These are phyloP conservation scores for Geranium brycei DNA, from an alignment of 345 rosid species.

Conservation along the genomic window DNA sequence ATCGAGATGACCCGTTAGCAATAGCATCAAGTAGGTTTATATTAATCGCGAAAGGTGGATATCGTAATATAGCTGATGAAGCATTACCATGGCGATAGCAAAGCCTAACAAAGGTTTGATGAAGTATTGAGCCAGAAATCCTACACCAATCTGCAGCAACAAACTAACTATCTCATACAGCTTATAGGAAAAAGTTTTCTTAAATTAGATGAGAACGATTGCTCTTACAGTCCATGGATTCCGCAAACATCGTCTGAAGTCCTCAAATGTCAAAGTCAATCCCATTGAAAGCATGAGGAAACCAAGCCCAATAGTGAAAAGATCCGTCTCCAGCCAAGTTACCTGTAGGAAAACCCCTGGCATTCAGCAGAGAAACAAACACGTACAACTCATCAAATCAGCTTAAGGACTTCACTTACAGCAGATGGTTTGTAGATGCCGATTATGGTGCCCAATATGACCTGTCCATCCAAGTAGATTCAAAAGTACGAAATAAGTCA, in stretches of 20 bases:
- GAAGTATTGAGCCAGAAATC: constrained; percentile 78
- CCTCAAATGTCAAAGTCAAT: constrained; percentile 78
- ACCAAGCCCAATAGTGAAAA: constrained; percentile 76
- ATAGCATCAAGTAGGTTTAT: constrained; percentile 1
- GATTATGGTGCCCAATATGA: constrained; percentile 70
- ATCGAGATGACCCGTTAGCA: constrained; percentile 13
- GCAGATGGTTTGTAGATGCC: constrained; percentile 88
- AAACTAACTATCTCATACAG: constrained; percentile 7
- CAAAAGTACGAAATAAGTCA: not conserved
- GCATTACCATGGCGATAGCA: constrained; percentile 60
- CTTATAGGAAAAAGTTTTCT: not conserved
- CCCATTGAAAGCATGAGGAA: constrained; percentile 99
- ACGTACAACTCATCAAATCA: constrained; percentile 2
- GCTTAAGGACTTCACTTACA: constrained; percentile 26
- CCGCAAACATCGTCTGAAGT: constrained; percentile 75
- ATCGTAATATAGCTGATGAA: constrained; percentile 2
- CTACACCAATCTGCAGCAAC: constrained; percentile 85
- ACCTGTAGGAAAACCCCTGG: constrained; percentile 34
- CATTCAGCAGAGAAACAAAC: constrained; percentile 8
- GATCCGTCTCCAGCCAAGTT: constrained; percentile 87
- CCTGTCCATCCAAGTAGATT: constrained; percentile 29
- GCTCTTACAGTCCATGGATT: constrained; percentile 93
- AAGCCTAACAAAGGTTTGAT: constrained; percentile 86
- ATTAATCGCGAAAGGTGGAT: not conserved
- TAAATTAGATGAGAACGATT: constrained; percentile 6